Evolutionary conservation across 257 asterid species (phyloP).

Genomic region (Paulownia fortunei): DNA sequence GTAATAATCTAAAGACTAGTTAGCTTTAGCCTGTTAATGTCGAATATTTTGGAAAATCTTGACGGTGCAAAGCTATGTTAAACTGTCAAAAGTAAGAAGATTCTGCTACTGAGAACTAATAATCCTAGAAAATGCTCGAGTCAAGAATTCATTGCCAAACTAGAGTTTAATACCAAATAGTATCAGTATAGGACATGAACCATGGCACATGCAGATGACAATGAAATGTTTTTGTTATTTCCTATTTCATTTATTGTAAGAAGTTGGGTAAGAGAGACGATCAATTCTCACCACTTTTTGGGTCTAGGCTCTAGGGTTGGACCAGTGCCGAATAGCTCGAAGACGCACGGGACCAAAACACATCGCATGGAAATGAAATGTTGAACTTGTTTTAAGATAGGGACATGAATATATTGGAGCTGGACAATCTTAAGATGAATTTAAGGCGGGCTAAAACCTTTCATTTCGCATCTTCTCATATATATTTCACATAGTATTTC

Average conservation of each 20-base stretch:
- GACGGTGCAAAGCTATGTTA: background rate
- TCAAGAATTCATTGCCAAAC: no score
- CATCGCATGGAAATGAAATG: no score
- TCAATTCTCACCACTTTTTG: background rate
- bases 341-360: conserved; percentile 23
- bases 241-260: background rate
- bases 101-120: background rate
- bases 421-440: background rate
- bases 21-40: background rate
- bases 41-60: background rate
- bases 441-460: no score
- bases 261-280: conserved; percentile 23
- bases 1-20: background rate
- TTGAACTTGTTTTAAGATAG: conserved; percentile 17
- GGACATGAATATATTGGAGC: conserved; percentile 22
- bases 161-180: no score
- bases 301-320: conserved; percentile 10
- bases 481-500: no score
- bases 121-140: background rate
- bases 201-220: background rate
- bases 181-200: no score
- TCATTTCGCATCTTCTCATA: no score
- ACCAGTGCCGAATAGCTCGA: background rate
- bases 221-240: background rate
- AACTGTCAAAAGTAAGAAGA: background rate